Base-by-base conservation (phyloP, 805 yeast genomes). In the Candida nemodendra region DNA sequence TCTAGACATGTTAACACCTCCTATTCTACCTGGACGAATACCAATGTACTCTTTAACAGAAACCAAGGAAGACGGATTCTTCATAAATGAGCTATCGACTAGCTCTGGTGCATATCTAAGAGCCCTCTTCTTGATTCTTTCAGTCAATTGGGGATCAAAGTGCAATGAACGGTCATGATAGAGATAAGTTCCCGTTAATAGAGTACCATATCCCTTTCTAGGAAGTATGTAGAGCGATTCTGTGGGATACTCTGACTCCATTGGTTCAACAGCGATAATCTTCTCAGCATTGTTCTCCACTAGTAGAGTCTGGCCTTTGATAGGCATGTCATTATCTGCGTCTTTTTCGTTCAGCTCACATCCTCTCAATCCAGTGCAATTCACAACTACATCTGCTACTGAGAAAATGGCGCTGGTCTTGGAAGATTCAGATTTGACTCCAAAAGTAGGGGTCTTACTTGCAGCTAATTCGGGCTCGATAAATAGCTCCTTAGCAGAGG, bases 21-120 rank as follows among this genome's bases (percentile, higher is more conserved):
- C 78, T 11, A 62, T 54, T 54, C 88, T 69, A 1, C 79, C 84
- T 1, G 89, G 89, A 50, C 89, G 69, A 51, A 82, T 78, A 0
- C 88, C 89, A 8, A 82, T 84, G 56, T 80, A 81, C 29, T 70
- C 57, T 36, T 70, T 66, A 16, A 66, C 68, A n/a, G 81, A 65
- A 32, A 77, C 78, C 38, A 75, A 61, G 2, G 32, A 14, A 25
- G 72, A 76, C 35, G 74, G 65, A 23, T 68, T 61, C 7, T 57
- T 55, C 38, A 48, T 45, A 30, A 48, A 48, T n/a, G 60, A 48
- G 1, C 38, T 33, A 22, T 45, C 29, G 8, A 40, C 32, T 9
- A 81, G 58, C 38, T 78, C 78, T 0, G 89, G 89, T 37, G 65
- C 81, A 8, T 76, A 59, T 24, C 45, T 40, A 34, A 51, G 47